Evolutionary conservation across 208 protist species (phyloP), one percentile per base, ranked within the genome.

Genomic region (Leishmania arabica): DNA sequence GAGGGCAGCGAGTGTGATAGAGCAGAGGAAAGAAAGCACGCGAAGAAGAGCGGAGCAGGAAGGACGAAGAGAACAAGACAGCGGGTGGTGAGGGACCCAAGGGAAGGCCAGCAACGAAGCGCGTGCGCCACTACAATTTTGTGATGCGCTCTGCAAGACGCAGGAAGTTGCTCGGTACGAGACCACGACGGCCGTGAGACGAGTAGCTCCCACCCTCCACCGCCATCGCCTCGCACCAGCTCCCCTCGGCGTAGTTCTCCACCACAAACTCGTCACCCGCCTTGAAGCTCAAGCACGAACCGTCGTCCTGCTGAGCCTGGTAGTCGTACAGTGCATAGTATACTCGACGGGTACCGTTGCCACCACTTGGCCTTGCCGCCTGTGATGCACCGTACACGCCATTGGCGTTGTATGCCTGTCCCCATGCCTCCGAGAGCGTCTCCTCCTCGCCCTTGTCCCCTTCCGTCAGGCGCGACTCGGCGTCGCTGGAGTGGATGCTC

Each of bases 181-280:
- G 84, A 13, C 90, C 91, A 27, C 68, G 82, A 45, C 83, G 51
- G 71, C 76, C 62, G 60, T 82, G 58, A 51, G 75, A 64, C 53
- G 83, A 51, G 70, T 79, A 83, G 74, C 82, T 83, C 27, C 75
- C 77, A 27, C 58, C 78, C 21, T 85, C 78, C 19, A 92, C 71
- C 9, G 73, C 47, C 65, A 81, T 81, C 2, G 93, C 93, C 62
- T 92, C 86, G 79, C 93, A 96, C 93, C 93, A 96, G 47, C 79
- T 84, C 45, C 85, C 90, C 70, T 94, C 85, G 7, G 74, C 86
- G 77, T 93, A 96, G 58, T 96, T 88, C 62, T 93, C 86, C 51
- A 96, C 88, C 6, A 96, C 71, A 77, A 96, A 96, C 81, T 92
- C 86, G 82, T 96, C 93, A n/a, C 93, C 93, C 0, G 90, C 88